Conservation (phyloP, 2,329 filamentous ascomycete genomes). For the Colletotrichum sp. region DNA sequence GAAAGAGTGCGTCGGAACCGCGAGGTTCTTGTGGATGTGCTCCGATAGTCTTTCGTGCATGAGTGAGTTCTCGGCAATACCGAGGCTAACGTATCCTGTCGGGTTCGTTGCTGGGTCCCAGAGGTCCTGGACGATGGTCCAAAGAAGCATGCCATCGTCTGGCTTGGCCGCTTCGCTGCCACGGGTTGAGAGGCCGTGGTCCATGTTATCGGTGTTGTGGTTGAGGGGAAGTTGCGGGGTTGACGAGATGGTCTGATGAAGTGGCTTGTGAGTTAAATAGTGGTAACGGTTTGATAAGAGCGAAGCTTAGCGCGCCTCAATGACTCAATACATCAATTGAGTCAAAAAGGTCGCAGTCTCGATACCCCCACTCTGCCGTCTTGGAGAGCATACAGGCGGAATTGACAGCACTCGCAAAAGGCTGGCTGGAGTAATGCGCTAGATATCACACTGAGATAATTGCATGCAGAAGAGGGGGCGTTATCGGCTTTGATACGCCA, state of each 20-base stretch:
- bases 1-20: constrained; percentile 36
- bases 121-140: constrained; percentile 48
- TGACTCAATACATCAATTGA: not conserved
- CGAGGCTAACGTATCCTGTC: constrained; percentile 52
- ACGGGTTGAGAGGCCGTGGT: constrained; percentile 27
- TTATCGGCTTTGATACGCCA: not conserved
- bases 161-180: constrained; percentile 31
- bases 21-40: constrained; percentile 37
- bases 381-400: not conserved
- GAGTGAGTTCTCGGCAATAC: constrained; percentile 56
- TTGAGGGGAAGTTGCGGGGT: not conserved
- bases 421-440: not conserved
- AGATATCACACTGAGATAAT: not conserved
- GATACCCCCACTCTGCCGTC: not conserved
- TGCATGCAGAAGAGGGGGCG: not conserved
- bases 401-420: not conserved
- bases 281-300: not conserved
- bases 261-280: not conserved
- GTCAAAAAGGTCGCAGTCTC: not conserved
- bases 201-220: not conserved
- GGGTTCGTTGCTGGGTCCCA: constrained; percentile 47
- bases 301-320: not conserved
- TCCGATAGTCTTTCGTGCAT: constrained; percentile 51
- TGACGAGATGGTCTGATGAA: not conserved
- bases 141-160: constrained; percentile 34